Evolutionary conservation across 2,329 filamentous ascomycete species (phyloP), one percentile per base, ranked within the genome.

Genomic region (Allantophomopsis cytisporea): DNA sequence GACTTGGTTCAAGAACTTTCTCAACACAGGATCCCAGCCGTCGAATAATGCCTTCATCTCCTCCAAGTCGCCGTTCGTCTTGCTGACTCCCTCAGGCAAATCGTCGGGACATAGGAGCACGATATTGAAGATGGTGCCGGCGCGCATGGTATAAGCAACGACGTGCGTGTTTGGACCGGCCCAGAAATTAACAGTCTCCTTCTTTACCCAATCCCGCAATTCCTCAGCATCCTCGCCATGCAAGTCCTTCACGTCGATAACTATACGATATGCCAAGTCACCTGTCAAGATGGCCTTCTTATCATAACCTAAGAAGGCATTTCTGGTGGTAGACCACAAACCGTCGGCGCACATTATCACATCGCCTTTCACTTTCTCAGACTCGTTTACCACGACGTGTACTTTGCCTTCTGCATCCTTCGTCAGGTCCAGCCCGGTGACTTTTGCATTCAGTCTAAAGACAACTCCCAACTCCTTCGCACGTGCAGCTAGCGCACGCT

Each of bases 91-190:
- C 2, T 61, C 54, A 0, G 74, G 73, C 0, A 81, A 53, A 45
- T 78, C 67, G 50, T 83, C 79, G 0, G 80, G 79, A 8, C 73
- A 68, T 1, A 82, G 57, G 2, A 83, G 57, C 0, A 83, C 78
- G 5, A 84, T 65, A 41, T 83, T 83, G 46, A 73, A 78, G 61
- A 77, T 67, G 0, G 60, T 58, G 0, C 76, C 75, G 0, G 60
- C 66, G 1, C 73, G 64, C 38, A 83, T 51, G 1, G 73, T 73
- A 53, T 83, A 83, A 0, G 66, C 70, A 0, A 82, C 72, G 0
- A 66, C 73, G 48, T 83, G 77, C 2, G 70, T 63, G 1, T 63
- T 62, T 0, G 76, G 73, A 0, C 79, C 79, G 7, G 76, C 61
- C 79, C 78, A 83, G 50, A 78, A 75, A 46, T 75, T 65, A 10